phyloP scores from a whole-genome alignment of 2,329 filamentous ascomycete species.

The Hymenoscyphus salicellus region DNA sequence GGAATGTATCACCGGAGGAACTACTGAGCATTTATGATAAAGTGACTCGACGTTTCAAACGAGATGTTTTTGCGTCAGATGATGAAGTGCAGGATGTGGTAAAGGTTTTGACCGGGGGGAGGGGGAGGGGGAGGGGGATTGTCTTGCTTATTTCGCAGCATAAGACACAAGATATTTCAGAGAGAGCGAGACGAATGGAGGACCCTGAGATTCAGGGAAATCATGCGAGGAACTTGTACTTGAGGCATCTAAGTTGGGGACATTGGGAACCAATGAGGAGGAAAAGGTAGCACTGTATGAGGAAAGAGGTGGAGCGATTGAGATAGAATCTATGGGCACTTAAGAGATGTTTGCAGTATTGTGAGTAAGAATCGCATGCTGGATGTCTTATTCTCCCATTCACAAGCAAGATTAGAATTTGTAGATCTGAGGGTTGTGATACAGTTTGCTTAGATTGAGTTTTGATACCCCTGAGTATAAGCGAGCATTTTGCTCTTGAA shows the following conservation, averaged over 20 bases:
- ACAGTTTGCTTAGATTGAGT: background rate
- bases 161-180: background rate
- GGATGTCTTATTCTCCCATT: no score
- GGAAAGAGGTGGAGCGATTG: no score
- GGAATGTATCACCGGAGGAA: background rate
- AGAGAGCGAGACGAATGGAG: background rate
- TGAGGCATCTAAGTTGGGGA: background rate
- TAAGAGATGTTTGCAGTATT: no score
- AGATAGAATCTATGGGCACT: no score
- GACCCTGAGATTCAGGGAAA: background rate
- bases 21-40: background rate
- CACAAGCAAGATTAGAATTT: background rate
- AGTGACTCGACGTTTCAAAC: background rate
- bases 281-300: background rate
- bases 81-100: conserved; percentile 1
- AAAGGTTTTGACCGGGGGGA: background rate
- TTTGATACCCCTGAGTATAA: conserved; percentile 1
- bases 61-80: background rate
- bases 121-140: background rate
- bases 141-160: background rate
- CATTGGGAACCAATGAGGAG: conserved; percentile 3
- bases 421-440: background rate
- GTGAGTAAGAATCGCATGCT: no score
- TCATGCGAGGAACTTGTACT: background rate
- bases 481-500: background rate